Percentiles rank a stretch among this genome's conserved stretches.
Conservation (phyloP, 179 eudicot species). For the Vitellaria paradoxa region DNA sequence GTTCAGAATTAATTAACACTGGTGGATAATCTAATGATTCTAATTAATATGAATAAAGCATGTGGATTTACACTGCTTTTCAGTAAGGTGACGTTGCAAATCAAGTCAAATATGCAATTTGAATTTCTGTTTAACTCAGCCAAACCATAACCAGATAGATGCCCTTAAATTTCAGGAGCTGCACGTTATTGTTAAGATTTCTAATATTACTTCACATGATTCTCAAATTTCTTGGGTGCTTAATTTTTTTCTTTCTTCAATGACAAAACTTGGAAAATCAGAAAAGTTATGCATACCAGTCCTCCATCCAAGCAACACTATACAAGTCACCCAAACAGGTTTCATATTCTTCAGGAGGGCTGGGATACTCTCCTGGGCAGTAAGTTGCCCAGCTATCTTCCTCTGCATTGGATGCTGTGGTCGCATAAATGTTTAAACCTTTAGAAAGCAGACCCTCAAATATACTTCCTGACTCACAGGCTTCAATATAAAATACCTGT, state of each 20-base stretch:
- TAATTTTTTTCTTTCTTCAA: neutral
- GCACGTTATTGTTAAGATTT: neutral
- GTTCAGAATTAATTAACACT: neutral
- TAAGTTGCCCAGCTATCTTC: conserved; percentile 85
- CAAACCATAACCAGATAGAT: neutral
- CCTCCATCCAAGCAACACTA: conserved; percentile 97
- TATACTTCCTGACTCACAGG: conserved; percentile 89
- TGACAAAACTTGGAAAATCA: neutral
- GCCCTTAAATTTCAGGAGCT: neutral
- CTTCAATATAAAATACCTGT: conserved; percentile 75
- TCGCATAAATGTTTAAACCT: conserved; percentile 62
- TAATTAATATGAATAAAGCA: neutral
- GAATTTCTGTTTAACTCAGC: neutral
- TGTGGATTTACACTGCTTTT: neutral
- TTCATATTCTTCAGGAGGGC: conserved; percentile 56
- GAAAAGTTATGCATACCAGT: conserved; percentile 45
- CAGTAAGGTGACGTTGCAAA: neutral
- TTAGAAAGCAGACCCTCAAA: conserved; percentile 87
- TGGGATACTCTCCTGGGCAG: conserved; percentile 66
- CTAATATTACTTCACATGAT: neutral
- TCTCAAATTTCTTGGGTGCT: neutral
- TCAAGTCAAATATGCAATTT: neutral
- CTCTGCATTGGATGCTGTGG: conserved; percentile 76
- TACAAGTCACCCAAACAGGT: conserved; percentile 88
- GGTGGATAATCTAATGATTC: no score